A percentile compares a stretch with the other conserved stretches of the same genome.
Conservation (phyloP, 306 rosid genomes). For the Castanospermum australe region DNA sequence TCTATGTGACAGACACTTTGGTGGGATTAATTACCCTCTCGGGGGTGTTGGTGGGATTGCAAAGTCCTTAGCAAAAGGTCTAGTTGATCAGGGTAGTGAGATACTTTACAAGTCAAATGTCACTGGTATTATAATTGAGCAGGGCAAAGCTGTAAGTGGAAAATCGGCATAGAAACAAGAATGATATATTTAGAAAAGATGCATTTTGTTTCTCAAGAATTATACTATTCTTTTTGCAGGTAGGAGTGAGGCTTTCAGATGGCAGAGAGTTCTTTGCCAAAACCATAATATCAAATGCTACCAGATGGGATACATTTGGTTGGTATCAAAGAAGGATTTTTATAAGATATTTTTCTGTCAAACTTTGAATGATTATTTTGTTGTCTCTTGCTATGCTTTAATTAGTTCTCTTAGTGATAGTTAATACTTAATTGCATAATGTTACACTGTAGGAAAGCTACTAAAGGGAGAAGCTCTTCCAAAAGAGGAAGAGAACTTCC, state of each 20-base stretch:
- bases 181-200: conserved; percentile 16
- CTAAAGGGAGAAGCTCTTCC: conserved; percentile 68
- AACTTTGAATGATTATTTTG: conserved; percentile 17
- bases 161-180: conserved; percentile 14
- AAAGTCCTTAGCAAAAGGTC: conserved; percentile 86
- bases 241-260: conserved; percentile 85
- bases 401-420: neutral
- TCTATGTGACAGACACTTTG: conserved; percentile 92
- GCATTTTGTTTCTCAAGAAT: conserved; percentile 26
- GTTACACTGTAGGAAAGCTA: conserved; percentile 60
- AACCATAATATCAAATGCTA: conserved; percentile 94
- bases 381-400: conserved; percentile 19
- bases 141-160: conserved; percentile 82
- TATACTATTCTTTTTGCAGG: conserved; percentile 47
- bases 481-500: conserved; percentile 87
- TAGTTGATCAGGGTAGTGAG: conserved; percentile 73
- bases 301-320: conserved; percentile 99
- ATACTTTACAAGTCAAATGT: conserved; percentile 91
- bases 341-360: neutral
- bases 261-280: conserved; percentile 79
- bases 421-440: conserved; percentile 21
- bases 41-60: conserved; percentile 98
- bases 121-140: conserved; percentile 58
- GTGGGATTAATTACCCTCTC: conserved; percentile 90
- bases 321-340: conserved; percentile 32